A percentile compares a stretch with the other conserved stretches of the same genome.
Conservation (phyloP, 495 filamentous ascomycete species). For the Xanthoparmelia taractica region DNA sequence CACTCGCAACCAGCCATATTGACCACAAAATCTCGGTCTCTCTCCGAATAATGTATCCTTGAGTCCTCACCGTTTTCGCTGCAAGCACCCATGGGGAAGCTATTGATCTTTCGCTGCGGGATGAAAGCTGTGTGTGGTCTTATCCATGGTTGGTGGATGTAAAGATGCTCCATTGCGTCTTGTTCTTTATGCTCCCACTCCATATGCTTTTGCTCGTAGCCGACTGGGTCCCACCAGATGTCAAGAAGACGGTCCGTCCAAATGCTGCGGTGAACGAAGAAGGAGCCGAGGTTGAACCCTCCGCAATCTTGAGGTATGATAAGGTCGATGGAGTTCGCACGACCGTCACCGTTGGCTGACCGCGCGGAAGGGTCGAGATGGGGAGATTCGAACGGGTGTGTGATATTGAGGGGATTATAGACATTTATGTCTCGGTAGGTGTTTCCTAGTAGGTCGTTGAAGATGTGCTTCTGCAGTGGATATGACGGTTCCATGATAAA, state of each 20-base stretch:
- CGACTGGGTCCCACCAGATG: conserved; percentile 97
- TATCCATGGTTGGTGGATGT: conserved; percentile 87
- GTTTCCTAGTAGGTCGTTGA: conserved; percentile 63
- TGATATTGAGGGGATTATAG: conserved; percentile 93
- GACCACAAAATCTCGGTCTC: conserved; percentile 87
- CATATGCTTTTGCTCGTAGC: conserved; percentile 99
- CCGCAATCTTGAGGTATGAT: conserved; percentile 89
- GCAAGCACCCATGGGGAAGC: conserved; percentile 86
- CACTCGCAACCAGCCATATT: conserved; percentile 98
- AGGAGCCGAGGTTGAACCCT: conserved; percentile 94
- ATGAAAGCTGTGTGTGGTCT: conserved; percentile 82
- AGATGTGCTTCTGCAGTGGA: conserved; percentile 84
- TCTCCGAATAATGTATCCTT: conserved; percentile 75
- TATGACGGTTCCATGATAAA: conserved; percentile 95
- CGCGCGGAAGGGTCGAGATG: conserved; percentile 68
- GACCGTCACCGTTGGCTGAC: conserved; percentile 67
- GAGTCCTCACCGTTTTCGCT: conserved; percentile 66
- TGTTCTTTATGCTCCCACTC: conserved; percentile 99
- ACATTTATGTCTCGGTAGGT: conserved; percentile 94
- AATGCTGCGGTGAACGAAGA: conserved; percentile 74
- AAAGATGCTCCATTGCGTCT: conserved; percentile 87
- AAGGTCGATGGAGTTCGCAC: conserved; percentile 69
- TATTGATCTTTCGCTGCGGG: conserved; percentile 86
- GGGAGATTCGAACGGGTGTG: conserved; percentile 61
- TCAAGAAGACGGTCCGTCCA: conserved; percentile 93